Conservation (phyloP, 1,139 yeast genomes). For the Protomyces pachydermus region DNA sequence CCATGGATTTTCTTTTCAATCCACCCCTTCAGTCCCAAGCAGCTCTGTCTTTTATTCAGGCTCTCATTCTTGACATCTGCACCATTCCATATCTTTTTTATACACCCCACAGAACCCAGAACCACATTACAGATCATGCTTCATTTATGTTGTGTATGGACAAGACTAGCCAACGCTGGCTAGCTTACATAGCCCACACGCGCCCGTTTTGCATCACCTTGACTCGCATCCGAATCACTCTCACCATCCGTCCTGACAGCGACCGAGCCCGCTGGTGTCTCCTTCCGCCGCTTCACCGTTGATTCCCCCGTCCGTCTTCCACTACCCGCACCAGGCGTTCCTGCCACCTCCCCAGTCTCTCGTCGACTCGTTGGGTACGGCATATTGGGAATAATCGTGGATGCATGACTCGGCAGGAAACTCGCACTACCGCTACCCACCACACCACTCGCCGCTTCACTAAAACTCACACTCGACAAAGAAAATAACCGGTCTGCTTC, state of each 20-base stretch:
- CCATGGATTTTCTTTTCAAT: not conserved
- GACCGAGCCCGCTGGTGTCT: not conserved
- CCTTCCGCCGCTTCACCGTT: not conserved
- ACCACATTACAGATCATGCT: too few species aligned
- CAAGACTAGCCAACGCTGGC: not conserved
- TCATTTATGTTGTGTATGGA: too few species aligned
- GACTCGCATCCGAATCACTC: not conserved
- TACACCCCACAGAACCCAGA: not conserved
- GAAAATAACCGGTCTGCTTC: conserved; percentile 86
- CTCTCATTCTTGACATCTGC: not conserved
- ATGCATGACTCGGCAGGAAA: not conserved
- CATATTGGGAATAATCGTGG: not conserved
- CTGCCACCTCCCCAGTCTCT: not conserved
- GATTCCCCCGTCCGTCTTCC: not conserved
- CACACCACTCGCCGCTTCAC: conserved; percentile 15
- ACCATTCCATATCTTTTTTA: not conserved
- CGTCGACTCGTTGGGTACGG: not conserved
- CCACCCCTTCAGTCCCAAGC: not conserved
- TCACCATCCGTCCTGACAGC: not conserved
- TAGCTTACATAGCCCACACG: not conserved
- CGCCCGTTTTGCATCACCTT: not conserved
- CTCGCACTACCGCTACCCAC: not conserved
- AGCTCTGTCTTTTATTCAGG: not conserved
- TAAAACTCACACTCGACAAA: conserved; percentile 67
- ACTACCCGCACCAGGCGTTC: not conserved